These are phyloP conservation scores for Tylopilus sp. DNA, from an alignment of 1,284 basidiomycete species.

Conservation along the genomic window DNA sequence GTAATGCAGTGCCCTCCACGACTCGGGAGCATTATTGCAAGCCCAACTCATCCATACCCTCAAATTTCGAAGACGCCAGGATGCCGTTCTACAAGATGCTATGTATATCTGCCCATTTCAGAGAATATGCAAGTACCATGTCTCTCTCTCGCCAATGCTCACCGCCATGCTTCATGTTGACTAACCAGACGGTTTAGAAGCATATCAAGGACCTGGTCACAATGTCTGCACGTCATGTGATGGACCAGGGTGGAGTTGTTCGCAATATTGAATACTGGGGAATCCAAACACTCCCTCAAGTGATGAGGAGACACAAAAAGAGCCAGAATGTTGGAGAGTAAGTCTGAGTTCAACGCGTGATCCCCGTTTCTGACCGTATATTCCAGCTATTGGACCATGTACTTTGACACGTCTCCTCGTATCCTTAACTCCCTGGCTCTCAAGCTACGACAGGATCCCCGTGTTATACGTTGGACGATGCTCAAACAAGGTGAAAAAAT, in stretches of 20 bases:
- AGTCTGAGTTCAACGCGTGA: conserved; percentile 37
- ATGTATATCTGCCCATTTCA: conserved; percentile 73
- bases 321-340: conserved; percentile 74
- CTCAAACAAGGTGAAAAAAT: conserved; percentile 76
- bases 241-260: conserved; percentile 79
- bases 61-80: background rate
- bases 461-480: conserved; percentile 80
- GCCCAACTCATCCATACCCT: no score
- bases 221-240: conserved; percentile 70
- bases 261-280: conserved; percentile 78
- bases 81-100: conserved; percentile 76
- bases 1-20: background rate
- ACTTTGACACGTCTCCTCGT: conserved; percentile 82
- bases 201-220: conserved; percentile 77
- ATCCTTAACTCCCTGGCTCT: conserved; percentile 63
- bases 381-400: conserved; percentile 84
- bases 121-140: conserved; percentile 60
- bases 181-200: conserved; percentile 44
- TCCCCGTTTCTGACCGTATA: conserved; percentile 11
- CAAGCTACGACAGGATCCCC: conserved; percentile 74
- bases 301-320: conserved; percentile 70
- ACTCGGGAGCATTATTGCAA: background rate
- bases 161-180: background rate
- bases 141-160: background rate
- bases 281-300: conserved; percentile 70